Percentiles rank a stretch among this genome's conserved stretches.
Conservation (phyloP, 2,329 filamentous ascomycete species). For the Metarhizium rileyi region DNA sequence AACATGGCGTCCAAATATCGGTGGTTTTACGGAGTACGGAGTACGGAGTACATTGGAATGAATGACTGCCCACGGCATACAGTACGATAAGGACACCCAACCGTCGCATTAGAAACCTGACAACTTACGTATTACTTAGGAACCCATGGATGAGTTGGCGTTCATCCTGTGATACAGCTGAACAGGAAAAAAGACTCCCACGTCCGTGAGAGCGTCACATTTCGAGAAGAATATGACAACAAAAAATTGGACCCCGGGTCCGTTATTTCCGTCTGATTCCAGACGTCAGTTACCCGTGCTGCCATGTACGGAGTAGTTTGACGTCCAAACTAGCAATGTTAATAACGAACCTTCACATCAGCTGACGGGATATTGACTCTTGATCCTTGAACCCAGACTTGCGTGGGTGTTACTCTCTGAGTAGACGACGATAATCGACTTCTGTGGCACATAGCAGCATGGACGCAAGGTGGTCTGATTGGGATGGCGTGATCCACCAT, state of each 20-base stretch:
- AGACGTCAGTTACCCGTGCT: background rate
- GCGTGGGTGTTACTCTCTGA: too few relatives aligned
- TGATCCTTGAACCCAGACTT: background rate
- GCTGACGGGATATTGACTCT: background rate
- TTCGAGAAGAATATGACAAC: background rate
- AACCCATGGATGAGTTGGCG: background rate
- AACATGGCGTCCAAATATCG: too few relatives aligned
- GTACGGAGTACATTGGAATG: background rate
- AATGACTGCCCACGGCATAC: background rate
- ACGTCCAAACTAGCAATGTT: background rate
- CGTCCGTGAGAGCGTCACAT: too few relatives aligned
- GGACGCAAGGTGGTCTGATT: background rate
- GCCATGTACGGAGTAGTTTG: background rate
- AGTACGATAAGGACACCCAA: conserved; percentile 1
- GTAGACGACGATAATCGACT: background rate
- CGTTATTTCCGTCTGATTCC: background rate
- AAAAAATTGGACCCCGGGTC: background rate
- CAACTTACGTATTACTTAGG: background rate
- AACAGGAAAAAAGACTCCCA: too few relatives aligned
- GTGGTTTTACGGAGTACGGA: too few relatives aligned
- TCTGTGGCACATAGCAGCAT: background rate
- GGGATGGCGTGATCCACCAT: background rate
- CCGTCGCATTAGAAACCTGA: background rate
- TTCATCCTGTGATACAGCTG: background rate
- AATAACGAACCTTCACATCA: background rate